phyloP scores from a whole-genome alignment of 345 rosid genomes.

The Adansonia digitata region DNA sequence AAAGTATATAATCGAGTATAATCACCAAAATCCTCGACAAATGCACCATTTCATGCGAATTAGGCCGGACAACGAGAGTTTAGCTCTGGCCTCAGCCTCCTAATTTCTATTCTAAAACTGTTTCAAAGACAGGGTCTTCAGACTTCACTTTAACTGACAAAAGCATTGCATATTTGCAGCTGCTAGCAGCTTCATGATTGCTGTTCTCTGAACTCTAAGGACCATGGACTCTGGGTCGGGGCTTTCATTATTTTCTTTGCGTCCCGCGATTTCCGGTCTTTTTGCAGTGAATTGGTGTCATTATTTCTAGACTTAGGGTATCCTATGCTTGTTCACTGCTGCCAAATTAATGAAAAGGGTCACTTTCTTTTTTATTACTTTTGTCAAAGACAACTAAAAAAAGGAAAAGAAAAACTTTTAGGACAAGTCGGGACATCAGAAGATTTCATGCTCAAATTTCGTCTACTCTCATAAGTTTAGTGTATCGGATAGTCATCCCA shows the following conservation, averaged over 20 bases:
- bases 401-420: background rate
- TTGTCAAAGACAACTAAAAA: background rate
- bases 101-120: background rate
- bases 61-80: too few species aligned
- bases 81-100: background rate
- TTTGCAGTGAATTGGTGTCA: conserved; percentile 5
- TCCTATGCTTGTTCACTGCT: background rate
- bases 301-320: background rate
- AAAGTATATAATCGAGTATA: too few species aligned
- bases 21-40: too few species aligned
- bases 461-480: background rate
- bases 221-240: background rate
- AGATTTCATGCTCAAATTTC: background rate
- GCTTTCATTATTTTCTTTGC: background rate
- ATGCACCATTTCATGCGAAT: too few species aligned
- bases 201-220: background rate
- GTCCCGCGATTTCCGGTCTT: conserved; percentile 26
- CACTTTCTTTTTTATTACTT: background rate
- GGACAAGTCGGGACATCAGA: background rate
- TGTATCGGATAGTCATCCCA: too few species aligned
- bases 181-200: background rate
- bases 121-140: background rate
- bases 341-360: background rate
- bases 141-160: background rate
- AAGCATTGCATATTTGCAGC: background rate